phyloP scores from a whole-genome alignment of 179 eudicot species.

The Beta corolliflora region DNA sequence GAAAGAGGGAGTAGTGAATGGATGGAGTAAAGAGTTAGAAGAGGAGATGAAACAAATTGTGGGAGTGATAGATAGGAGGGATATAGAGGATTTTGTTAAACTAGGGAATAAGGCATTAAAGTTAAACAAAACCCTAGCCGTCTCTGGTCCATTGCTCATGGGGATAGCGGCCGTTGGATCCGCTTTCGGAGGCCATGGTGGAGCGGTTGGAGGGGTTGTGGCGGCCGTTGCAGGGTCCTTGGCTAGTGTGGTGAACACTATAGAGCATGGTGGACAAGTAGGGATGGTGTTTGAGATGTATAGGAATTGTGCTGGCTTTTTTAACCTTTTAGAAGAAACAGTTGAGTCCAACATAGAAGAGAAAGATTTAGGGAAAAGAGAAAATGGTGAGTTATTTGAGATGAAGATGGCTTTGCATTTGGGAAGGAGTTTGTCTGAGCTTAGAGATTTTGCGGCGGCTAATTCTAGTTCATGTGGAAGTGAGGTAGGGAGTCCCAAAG shows the following conservation, averaged over 20 bases:
- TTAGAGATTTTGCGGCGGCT: conserved; percentile 47
- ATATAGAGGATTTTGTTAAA: conserved; percentile 48
- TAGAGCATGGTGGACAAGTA: conserved; percentile 74
- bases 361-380: conserved; percentile 34
- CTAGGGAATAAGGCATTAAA: conserved; percentile 56
- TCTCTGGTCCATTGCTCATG: conserved; percentile 46
- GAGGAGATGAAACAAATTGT: conserved; percentile 49
- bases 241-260: conserved; percentile 47
- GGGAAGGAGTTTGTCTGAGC: conserved; percentile 68
- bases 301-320: conserved; percentile 62
- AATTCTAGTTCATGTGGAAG: conserved; percentile 17
- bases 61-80: conserved; percentile 36
- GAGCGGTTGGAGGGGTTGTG: conserved; percentile 37
- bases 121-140: conserved; percentile 51
- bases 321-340: conserved; percentile 43
- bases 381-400: conserved; percentile 63
- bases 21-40: conserved; percentile 56
- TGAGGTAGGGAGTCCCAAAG: conserved; percentile 13
- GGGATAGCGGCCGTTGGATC: conserved; percentile 59
- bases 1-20: conserved; percentile 22
- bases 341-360: conserved; percentile 43
- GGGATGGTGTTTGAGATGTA: conserved; percentile 86
- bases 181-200: conserved; percentile 36
- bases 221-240: conserved; percentile 49
- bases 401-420: conserved; percentile 63